Evolutionary conservation across 768 basidiomycete genomes (phyloP).

Genomic region (Suillus paluster): DNA sequence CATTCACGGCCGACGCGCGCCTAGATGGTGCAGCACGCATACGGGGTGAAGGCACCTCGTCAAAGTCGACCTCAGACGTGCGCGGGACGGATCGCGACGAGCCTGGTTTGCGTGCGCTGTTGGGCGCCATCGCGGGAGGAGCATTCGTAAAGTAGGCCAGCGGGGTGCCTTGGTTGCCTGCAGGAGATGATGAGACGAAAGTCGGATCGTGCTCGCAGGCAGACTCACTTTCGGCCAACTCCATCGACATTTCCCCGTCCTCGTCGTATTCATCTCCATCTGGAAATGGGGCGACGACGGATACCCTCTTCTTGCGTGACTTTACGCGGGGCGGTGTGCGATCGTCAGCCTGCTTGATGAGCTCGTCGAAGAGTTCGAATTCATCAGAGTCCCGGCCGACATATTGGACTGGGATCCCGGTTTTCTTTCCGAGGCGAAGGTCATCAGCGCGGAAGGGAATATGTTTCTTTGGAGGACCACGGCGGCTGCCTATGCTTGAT

Average conservation of each 20-base stretch:
- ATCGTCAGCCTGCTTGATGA: slow-evolving; percentile 71
- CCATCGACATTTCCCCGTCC: slow-evolving; percentile 80
- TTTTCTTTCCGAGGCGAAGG: slow-evolving; percentile 78
- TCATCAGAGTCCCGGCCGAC: slow-evolving; percentile 79
- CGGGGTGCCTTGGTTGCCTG: slow-evolving; percentile 37
- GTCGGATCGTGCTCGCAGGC: background rate
- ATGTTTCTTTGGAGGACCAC: slow-evolving; percentile 67
- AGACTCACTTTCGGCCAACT: slow-evolving; percentile 69
- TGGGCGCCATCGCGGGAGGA: slow-evolving; percentile 44
- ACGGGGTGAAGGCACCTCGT: slow-evolving; percentile 65
- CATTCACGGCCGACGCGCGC: slow-evolving; percentile 38
- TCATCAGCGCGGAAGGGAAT: slow-evolving; percentile 82
- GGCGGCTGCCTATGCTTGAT: slow-evolving; percentile 49
- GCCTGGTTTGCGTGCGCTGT: slow-evolving; percentile 36
- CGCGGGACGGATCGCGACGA: slow-evolving; percentile 54
- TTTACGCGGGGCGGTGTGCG: slow-evolving; percentile 64
- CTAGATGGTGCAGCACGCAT: slow-evolving; percentile 27
- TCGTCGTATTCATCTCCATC: slow-evolving; percentile 50
- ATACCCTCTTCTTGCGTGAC: slow-evolving; percentile 53
- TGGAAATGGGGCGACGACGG: slow-evolving; percentile 34
- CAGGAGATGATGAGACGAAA: slow-evolving; percentile 10
- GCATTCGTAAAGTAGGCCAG: slow-evolving; percentile 41
- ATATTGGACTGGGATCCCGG: slow-evolving; percentile 69
- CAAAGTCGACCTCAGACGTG: slow-evolving; percentile 61
- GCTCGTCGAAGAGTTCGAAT: slow-evolving; percentile 80